A percentile compares a stretch with the other conserved stretches of the same genome.
phyloP scores from a whole-genome alignment of 2,329 filamentous ascomycete genomes.

The Penicillium sp. region DNA sequence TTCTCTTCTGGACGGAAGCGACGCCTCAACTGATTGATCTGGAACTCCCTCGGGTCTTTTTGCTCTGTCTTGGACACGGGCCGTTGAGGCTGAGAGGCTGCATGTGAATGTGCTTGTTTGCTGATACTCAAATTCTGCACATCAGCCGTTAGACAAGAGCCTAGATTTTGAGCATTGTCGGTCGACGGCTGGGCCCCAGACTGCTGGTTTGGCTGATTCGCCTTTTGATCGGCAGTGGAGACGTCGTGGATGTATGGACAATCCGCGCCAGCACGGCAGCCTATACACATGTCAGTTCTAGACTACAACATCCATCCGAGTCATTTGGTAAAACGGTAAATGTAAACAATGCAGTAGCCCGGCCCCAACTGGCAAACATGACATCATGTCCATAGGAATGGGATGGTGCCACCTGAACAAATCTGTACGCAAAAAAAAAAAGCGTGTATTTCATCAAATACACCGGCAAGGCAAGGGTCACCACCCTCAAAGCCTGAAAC shows the following conservation, averaged over 20 bases:
- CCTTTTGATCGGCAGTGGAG: slow-evolving; percentile 18
- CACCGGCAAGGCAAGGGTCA: background rate
- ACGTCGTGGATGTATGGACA: slow-evolving; percentile 53
- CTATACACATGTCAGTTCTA: slow-evolving; percentile 33
- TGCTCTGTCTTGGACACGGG: slow-evolving; percentile 64
- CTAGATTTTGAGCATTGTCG: slow-evolving; percentile 3
- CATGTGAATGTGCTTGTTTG: slow-evolving; percentile 39
- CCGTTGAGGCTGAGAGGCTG: slow-evolving; percentile 50
- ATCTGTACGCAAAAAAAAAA: background rate
- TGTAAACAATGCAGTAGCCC: background rate
- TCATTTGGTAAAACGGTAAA: background rate
- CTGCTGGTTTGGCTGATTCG: slow-evolving; percentile 15
- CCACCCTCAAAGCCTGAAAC: slow-evolving; percentile 3
- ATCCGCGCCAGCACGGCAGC: slow-evolving; percentile 53
- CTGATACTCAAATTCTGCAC: slow-evolving; percentile 18
- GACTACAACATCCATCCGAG: background rate
- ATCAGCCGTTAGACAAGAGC: slow-evolving; percentile 11
- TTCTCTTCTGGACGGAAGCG: slow-evolving; percentile 58
- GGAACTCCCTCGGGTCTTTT: slow-evolving; percentile 69
- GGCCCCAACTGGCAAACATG: background rate
- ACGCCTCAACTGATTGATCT: slow-evolving; percentile 69
- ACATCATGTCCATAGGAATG: background rate
- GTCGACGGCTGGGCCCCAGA: slow-evolving; percentile 12
- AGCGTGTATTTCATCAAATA: background rate
- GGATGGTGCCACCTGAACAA: background rate